Base-by-base conservation (phyloP, 306 rosid genomes). In the Quercus glauca region DNA sequence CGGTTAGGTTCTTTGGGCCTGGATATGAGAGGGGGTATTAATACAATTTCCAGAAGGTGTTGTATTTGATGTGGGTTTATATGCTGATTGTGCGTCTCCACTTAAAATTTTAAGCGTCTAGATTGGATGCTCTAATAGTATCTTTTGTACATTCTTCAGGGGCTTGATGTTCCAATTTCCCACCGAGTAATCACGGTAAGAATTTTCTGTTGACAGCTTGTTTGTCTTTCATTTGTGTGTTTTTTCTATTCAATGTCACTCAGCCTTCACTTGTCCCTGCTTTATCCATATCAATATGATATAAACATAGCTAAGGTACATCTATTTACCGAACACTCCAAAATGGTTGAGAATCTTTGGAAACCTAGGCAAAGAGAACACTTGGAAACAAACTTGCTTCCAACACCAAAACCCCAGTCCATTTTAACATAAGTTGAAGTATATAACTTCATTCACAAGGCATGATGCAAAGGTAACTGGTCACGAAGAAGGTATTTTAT, bases 111-210 rank as follows among this genome's bases (percentile, higher is more conserved):
- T 23, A 11, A 23, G 17, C 15, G 10, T 72, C 1, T 33, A 6
- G 76, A 63, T 56, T 56, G 55, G 3, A 55, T 77, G 23, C 5
- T 61, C 49, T 61, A 15, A 26, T 20, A 3, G 43, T 74, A 5
- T n/a, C 56, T 80, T 64, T 71, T 84, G 49, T 25, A 18, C 65
- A 56, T 75, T 85, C 58, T 80, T 55, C 73, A 94, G 98, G 96
- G 90, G 52, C 97, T 79, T 23, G 83, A 76, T 20, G 89, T 94
- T 87, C 94, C 98, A 53, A 92, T 93, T 53, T 97, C 89, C 73
- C 98, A 93, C 71, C 91, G 96, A 53, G 97, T 91, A 74, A 89
- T 88, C 78, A 69, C 89, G 93, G 98, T 87, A 70, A 77, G 63
- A 78, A 55, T 17, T 72, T 80, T 74, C 68, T 80, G 45, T 25